Evolutionary conservation across 169 alveolate genomes (phyloP).

Genomic region (Hepatocystis sp.): DNA sequence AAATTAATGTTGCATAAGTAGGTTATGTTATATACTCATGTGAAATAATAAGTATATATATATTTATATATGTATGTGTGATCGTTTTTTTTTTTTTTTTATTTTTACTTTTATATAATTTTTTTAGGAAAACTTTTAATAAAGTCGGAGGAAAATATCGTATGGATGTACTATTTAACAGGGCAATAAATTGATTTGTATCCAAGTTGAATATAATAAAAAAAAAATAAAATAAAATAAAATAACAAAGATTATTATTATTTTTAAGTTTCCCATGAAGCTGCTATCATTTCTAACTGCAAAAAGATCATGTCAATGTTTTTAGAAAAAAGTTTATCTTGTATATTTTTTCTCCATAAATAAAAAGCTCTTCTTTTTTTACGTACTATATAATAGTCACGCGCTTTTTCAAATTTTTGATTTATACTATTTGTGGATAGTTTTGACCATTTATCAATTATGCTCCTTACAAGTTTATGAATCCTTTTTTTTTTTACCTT

Average conservation of each 20-base stretch:
- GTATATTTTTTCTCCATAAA: slow-evolving; percentile 40
- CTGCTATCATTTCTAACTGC: slow-evolving; percentile 37
- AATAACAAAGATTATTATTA: slow-evolving; percentile 11
- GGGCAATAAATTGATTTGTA: slow-evolving; percentile 26
- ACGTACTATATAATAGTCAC: slow-evolving; percentile 35
- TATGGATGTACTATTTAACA: slow-evolving; percentile 71
- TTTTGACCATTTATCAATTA: slow-evolving; percentile 25
- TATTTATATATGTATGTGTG: background rate
- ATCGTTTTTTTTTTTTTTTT: slow-evolving; percentile 8
- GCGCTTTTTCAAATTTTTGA: slow-evolving; percentile 41
- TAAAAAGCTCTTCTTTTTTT: slow-evolving; percentile 35
- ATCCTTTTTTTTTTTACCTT: slow-evolving; percentile 55
- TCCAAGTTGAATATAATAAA: background rate
- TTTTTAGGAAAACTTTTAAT: slow-evolving; percentile 60
- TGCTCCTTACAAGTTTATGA: slow-evolving; percentile 13
- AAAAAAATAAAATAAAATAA: background rate
- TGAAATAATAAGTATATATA: background rate
- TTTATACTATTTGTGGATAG: slow-evolving; percentile 14
- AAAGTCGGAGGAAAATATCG: slow-evolving; percentile 57
- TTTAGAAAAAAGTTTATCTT: slow-evolving; percentile 57
- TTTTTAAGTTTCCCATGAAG: slow-evolving; percentile 61
- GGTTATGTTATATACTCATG: background rate
- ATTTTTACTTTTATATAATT: background rate
- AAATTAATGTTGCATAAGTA: too few species aligned
- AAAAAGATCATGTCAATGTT: slow-evolving; percentile 39